These are phyloP conservation scores for Gynandropsis gynandra DNA, from an alignment of 345 rosid genomes.

Conservation along the genomic window DNA sequence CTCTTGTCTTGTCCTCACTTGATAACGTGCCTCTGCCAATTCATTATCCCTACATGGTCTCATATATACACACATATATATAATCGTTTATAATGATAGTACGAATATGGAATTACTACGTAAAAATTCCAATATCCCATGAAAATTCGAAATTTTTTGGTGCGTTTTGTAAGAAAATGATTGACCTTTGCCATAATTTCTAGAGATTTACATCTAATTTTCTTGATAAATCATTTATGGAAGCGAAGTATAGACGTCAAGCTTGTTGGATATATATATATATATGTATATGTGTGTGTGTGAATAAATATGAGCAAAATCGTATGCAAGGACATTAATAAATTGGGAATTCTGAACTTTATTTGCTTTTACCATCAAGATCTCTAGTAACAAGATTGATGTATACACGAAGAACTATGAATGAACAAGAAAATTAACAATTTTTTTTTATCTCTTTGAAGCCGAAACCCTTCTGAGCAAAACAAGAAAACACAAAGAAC, in stretches of 20 bases:
- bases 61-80: neutral
- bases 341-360: slow-evolving; percentile 6
- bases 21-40: too few species aligned
- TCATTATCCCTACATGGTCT: too few species aligned
- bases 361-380: neutral
- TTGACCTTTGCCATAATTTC: too few species aligned
- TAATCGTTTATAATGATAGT: neutral
- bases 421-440: neutral
- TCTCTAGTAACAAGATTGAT: slow-evolving; percentile 1
- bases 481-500: slow-evolving; percentile 62
- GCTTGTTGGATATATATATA: too few species aligned
- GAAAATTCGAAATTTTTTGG: too few species aligned
- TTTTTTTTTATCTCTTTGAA: slow-evolving; percentile 42
- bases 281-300: slow-evolving; percentile 3
- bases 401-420: neutral
- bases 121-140: too few species aligned
- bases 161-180: too few species aligned
- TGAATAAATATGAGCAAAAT: slow-evolving; percentile 4
- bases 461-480: slow-evolving; percentile 70
- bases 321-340: slow-evolving; percentile 12
- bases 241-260: too few species aligned
- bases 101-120: too few species aligned
- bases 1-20: too few species aligned
- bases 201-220: too few species aligned
- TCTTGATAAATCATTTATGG: too few species aligned